These are phyloP conservation scores for Eragrostis curvula DNA, from an alignment of 176 grass and related monocot genomes.

Conservation along the genomic window DNA sequence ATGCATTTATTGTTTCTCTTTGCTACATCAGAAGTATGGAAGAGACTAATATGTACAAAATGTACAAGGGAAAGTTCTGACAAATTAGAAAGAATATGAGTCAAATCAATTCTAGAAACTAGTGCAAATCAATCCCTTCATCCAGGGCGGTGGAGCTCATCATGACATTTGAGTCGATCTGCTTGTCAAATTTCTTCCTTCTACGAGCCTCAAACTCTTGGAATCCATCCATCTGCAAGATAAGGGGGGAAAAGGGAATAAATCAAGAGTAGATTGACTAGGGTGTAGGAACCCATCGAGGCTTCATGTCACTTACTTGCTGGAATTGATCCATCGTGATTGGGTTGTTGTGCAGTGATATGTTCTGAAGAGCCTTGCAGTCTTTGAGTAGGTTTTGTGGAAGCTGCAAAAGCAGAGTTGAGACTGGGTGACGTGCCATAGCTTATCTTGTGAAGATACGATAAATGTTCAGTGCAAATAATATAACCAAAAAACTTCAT, in stretches of 20 bases:
- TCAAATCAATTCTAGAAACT: slow-evolving; percentile 4
- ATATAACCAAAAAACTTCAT: slow-evolving; percentile 10
- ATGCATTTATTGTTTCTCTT: slow-evolving; percentile 24
- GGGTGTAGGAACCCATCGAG: slow-evolving; percentile 7
- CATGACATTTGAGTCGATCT: slow-evolving; percentile 97
- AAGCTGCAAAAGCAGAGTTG: slow-evolving; percentile 55
- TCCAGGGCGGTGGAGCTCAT: slow-evolving; percentile 81
- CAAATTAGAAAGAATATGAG: slow-evolving; percentile 23
- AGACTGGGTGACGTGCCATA: not conserved
- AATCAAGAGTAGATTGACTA: slow-evolving; percentile 11
- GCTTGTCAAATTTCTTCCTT: slow-evolving; percentile 91
- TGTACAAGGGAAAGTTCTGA: slow-evolving; percentile 1
- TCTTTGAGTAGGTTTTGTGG: slow-evolving; percentile 77
- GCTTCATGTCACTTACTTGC: slow-evolving; percentile 55
- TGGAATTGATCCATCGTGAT: slow-evolving; percentile 85
- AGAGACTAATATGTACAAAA: slow-evolving; percentile 40
- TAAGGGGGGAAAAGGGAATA: not conserved
- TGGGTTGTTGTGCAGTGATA: slow-evolving; percentile 86
- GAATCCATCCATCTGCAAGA: slow-evolving; percentile 88
- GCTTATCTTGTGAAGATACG: not conserved
- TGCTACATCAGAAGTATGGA: slow-evolving; percentile 9
- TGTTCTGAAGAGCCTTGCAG: slow-evolving; percentile 86
- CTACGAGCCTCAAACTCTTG: slow-evolving; percentile 79
- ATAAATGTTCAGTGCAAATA: not conserved
- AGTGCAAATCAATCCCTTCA: slow-evolving; percentile 78